These are phyloP conservation scores for Haplosporangium gracile DNA, from an alignment of 192 early-diverging fungal genomes.

Conservation along the genomic window DNA sequence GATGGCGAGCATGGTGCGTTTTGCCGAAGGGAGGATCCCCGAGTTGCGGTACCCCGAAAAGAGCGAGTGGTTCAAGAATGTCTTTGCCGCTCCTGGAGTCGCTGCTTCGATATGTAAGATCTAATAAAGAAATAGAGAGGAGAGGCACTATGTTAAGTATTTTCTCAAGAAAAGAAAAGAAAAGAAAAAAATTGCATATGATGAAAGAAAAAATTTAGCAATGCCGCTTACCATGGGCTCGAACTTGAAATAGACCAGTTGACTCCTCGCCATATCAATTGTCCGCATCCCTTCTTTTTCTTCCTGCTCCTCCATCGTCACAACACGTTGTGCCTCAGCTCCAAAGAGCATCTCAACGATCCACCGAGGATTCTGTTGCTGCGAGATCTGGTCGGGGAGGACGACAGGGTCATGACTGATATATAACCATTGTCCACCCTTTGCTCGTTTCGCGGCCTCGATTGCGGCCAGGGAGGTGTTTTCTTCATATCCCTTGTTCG, in stretches of 20 bases:
- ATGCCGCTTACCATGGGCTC: conserved; percentile 62
- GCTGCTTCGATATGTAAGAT: conserved; percentile 68
- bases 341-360: conserved; percentile 56
- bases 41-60: conserved; percentile 66
- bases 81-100: conserved; percentile 60
- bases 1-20: conserved; percentile 67
- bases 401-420: conserved; percentile 62
- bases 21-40: conserved; percentile 62
- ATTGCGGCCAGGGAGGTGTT: conserved; percentile 37
- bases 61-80: conserved; percentile 58
- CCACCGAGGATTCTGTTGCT: conserved; percentile 29
- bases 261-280: conserved; percentile 30
- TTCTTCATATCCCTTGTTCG: conserved; percentile 31
- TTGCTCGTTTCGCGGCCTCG: conserved; percentile 42
- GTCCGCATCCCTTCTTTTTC: conserved; percentile 11
- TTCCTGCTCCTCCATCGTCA: conserved; percentile 29
- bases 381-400: conserved; percentile 19
- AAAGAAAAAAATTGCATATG: background rate
- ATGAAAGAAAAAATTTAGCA: background rate
- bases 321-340: conserved; percentile 32
- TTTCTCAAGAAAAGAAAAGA: background rate
- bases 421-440: conserved; percentile 64
- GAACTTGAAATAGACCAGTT: conserved; percentile 66
- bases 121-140: conserved; percentile 24
- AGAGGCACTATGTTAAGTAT: background rate